Evolutionary conservation across 495 filamentous ascomycete genomes (phyloP), one percentile per base, ranked within the genome.

Genomic region (Xylaria flabelliformis): DNA sequence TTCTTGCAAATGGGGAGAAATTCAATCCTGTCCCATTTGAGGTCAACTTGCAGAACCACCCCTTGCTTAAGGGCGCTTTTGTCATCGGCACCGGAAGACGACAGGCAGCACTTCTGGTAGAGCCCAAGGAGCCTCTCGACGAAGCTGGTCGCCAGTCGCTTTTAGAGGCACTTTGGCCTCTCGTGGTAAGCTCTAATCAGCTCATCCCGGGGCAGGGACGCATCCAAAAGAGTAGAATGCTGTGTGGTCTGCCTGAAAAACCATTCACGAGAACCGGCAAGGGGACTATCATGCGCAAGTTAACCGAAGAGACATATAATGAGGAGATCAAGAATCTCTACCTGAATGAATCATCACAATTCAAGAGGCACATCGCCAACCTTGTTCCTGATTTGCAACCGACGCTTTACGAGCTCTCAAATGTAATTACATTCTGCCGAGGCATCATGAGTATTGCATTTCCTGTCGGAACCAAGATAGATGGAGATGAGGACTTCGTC

Each of bases 1-100:
- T 86, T 0, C 83, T 92, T 4, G 76, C 85, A 7, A 92, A 89
- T 64, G 90, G 90, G 0, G 90, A 92, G 73, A 93, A 93, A 70
- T 84, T 91, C 0, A 80, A 90, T 19, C 90, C 91, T 0, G 72
- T 91, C 6, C 80, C 85, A 0, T 84, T 91, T 29, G 91, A 93
- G 75, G 84, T 85, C 1, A 74, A 74, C 1, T 83, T 92, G 29
- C 85, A 87, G 62, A 79, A 86, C 26, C 78, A 87, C 63, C 76
- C 79, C 3, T 71, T 84, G 0, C 77, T 91, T 4, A 78, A 84
- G 39, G 91, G 91, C 65, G 88, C 84, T 6, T 77, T 90, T 2
- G 83, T 92, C 0, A 83, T 92, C 63, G 91, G 89, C 3, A 73
- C 83, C 0, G 82, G 80, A 12, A 82, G 81, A 34, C 65, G 82